Evolutionary conservation across 2,329 filamentous ascomycete genomes (phyloP).

Genomic region (Zasmidium angulare): DNA sequence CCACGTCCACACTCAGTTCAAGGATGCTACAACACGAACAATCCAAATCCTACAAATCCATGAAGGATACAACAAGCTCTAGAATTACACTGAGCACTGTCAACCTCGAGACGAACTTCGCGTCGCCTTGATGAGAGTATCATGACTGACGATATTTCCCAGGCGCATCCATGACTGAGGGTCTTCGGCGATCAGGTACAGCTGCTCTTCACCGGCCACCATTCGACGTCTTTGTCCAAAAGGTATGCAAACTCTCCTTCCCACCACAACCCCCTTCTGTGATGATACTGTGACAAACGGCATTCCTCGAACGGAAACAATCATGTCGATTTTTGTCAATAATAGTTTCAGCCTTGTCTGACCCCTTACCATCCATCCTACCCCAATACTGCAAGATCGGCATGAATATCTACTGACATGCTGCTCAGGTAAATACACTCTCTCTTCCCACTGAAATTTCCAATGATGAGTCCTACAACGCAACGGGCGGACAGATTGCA

Average conservation of each 20-base stretch:
- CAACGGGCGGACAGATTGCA: conserved; percentile 67
- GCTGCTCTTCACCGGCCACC: background rate
- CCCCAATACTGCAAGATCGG: background rate
- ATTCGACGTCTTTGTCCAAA: conserved; percentile 2
- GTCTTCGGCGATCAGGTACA: background rate
- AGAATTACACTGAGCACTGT: conserved; percentile 56
- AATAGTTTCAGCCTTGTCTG: conserved; percentile 71
- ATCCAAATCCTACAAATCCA: conserved; percentile 59
- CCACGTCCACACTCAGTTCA: conserved; percentile 7
- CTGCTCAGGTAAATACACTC: conserved; percentile 22
- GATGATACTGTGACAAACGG: conserved; percentile 66
- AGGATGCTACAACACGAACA: conserved; percentile 47
- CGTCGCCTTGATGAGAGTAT: background rate
- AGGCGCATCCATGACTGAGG: background rate
- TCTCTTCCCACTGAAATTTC: conserved; percentile 27
- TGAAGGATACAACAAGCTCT: conserved; percentile 55
- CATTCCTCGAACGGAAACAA: conserved; percentile 68
- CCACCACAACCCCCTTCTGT: conserved; percentile 34
- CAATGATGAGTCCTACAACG: conserved; percentile 66
- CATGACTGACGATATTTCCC: conserved; percentile 1
- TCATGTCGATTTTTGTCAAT: conserved; percentile 62
- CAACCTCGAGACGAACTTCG: background rate
- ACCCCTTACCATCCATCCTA: conserved; percentile 32
- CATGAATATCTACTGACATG: conserved; percentile 33
- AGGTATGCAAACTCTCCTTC: conserved; percentile 15